A percentile compares a stretch with the other conserved stretches of the same genome.
phyloP scores from a whole-genome alignment of 306 rosid species.

The Quercus robur region DNA sequence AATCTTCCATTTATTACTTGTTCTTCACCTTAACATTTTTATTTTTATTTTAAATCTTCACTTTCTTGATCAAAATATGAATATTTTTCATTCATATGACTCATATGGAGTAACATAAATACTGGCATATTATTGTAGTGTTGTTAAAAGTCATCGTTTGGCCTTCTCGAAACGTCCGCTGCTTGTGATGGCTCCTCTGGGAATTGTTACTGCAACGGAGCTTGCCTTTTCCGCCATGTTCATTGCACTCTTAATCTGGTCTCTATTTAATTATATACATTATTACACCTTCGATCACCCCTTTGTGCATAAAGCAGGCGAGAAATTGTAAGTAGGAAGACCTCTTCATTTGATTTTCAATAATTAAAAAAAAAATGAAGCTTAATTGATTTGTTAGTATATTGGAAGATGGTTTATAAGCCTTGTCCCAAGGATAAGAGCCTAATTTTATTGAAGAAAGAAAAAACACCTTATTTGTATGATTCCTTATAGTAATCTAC shows the following conservation, averaged over 20 bases:
- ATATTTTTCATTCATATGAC: too few species aligned
- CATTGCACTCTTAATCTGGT: slow-evolving; percentile 56
- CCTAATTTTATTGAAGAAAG: too few species aligned
- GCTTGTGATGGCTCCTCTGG: slow-evolving; percentile 49
- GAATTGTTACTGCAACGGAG: slow-evolving; percentile 55
- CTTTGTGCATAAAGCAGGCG: slow-evolving; percentile 31
- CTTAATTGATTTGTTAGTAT: too few species aligned
- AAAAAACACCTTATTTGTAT: too few species aligned
- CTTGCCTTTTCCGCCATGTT: slow-evolving; percentile 46
- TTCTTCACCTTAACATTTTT: too few species aligned
- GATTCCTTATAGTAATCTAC: too few species aligned
- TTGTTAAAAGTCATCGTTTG: background rate
- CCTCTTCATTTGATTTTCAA: background rate
- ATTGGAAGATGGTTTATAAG: too few species aligned
- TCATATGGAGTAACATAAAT: too few species aligned
- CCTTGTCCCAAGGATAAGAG: too few species aligned
- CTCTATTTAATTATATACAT: slow-evolving; percentile 53
- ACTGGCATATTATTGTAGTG: slow-evolving; percentile 9
- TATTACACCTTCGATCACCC: slow-evolving; percentile 48
- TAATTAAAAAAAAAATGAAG: background rate
- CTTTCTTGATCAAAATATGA: background rate
- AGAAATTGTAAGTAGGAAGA: slow-evolving; percentile 35
- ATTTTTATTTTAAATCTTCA: background rate
- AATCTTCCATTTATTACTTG: too few species aligned
- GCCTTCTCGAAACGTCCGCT: slow-evolving; percentile 44